Base-by-base conservation (phyloP, 164 flowering plant species). In the Akebia trifoliata region DNA sequence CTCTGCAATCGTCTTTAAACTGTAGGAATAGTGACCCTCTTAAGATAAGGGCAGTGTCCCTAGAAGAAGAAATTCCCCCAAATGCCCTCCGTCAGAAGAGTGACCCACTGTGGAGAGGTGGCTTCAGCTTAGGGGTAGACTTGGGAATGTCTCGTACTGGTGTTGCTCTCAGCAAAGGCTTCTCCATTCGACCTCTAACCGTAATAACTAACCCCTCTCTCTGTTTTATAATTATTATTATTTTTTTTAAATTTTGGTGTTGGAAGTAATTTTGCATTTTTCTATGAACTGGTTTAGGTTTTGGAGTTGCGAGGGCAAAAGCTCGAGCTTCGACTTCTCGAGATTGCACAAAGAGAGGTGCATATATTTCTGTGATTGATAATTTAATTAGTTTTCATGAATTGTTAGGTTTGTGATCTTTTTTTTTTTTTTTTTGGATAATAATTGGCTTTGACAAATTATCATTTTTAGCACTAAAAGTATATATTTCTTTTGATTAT, bases 141-240 rank as follows among this genome's bases (percentile, higher is more conserved):
- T 65, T 83, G 66, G 98, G 98, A 39, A 39, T 66, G 62, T 72
- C 93, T 52, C 82, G 90, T 50, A 91, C 98, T 14, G 96, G 98
- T 43, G 73, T 91, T 57, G 98, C 98, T 42, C 65, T 88, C 31
- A 83, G 98, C 70, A 89, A 86, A 73, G 98, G 95, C 71, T 92
- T 75, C 78, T 56, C 79, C 0, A 28, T 78, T 63, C 92, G 93
- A 36, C 96, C 98, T 34, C 77, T 91, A 34, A 78, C 92, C 30
- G 98, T 90, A 74, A 35, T 24, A 9, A 36, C 50, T 56, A 17
- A 17, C 25, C 38, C 32, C 18, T n/a, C 21, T 21, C 18, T 21
- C 22, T 44, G 35, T 2, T 35, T 44, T 31, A 10, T 1, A 15
- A 6, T 38, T 26, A 30, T 14, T 37, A 6, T 8, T 39, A n/a